A percentile compares a stretch with the other conserved stretches of the same genome.
Evolutionary conservation across 2,329 filamentous ascomycete genomes (phyloP).

Genomic region (Fusarium tupiense): DNA sequence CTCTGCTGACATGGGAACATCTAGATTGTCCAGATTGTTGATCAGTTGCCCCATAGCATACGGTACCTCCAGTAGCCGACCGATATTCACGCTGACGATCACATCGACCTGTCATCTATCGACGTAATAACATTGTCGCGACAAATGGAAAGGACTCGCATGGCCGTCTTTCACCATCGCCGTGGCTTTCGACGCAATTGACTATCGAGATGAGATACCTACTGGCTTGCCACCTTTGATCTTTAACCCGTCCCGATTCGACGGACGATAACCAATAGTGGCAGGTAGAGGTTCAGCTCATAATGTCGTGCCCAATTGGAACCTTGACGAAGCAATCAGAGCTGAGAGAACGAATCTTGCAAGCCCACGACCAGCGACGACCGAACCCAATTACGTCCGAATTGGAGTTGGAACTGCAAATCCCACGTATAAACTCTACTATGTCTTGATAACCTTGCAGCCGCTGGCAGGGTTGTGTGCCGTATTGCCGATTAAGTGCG

Average conservation of each 20-base stretch:
- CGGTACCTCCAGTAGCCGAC: not conserved
- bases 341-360: not conserved
- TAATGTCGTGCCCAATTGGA: constrained; percentile 22
- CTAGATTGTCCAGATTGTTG: constrained; percentile 13
- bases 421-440: constrained; percentile 17
- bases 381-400: constrained; percentile 12
- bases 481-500: constrained; percentile 40
- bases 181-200: constrained; percentile 38
- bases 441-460: constrained; percentile 2
- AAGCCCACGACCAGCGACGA: constrained; percentile 1
- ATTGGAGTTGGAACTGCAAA: constrained; percentile 19
- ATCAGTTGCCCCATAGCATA: not conserved
- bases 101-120: constrained; percentile 12
- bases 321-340: constrained; percentile 4
- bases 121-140: not conserved
- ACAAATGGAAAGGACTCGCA: not conserved
- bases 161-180: constrained; percentile 35
- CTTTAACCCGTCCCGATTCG: not conserved
- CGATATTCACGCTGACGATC: not conserved
- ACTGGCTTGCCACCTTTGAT: not conserved
- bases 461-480: constrained; percentile 25
- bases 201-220: constrained; percentile 4
- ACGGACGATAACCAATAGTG: constrained; percentile 14
- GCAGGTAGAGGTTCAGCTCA: constrained; percentile 20
- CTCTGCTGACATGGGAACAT: constrained; percentile 13